phyloP scores from a whole-genome alignment of 2,329 filamentous ascomycete species.

The Gaeumannomyces sp. region DNA sequence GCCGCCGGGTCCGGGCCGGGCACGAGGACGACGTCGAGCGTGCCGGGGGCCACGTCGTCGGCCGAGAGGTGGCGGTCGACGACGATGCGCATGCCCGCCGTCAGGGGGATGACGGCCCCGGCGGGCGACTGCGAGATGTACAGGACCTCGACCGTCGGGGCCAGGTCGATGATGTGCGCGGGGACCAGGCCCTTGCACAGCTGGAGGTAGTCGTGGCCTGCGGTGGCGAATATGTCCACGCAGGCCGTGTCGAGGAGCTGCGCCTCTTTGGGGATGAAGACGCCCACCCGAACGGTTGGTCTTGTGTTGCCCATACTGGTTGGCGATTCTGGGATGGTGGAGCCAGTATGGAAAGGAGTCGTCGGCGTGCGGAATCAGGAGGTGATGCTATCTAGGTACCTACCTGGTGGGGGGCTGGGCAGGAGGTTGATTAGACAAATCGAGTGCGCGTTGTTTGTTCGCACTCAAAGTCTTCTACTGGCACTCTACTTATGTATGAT shows the following conservation, averaged over 20 bases:
- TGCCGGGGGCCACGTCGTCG: constrained; percentile 41
- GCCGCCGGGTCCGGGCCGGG: constrained; percentile 41
- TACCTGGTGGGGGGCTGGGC: too few relatives aligned
- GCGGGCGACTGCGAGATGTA: constrained; percentile 38
- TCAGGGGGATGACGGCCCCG: constrained; percentile 33
- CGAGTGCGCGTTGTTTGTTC: too few relatives aligned
- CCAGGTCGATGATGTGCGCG: constrained; percentile 29
- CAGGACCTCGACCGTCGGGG: constrained; percentile 35
- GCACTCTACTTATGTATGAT: too few relatives aligned
- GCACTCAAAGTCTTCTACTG: too few relatives aligned
- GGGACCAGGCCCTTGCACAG: constrained; percentile 27
- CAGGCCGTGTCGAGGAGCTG: constrained; percentile 46
- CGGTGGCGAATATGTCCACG: constrained; percentile 42
- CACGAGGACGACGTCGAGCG: constrained; percentile 44
- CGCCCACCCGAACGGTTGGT: constrained; percentile 36
- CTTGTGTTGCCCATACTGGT: background rate
- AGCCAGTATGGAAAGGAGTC: too few relatives aligned
- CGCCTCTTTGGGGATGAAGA: constrained; percentile 40
- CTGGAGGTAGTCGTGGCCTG: constrained; percentile 39
- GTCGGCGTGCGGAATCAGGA: too few relatives aligned
- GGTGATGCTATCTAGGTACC: too few relatives aligned
- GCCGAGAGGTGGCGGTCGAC: constrained; percentile 39
- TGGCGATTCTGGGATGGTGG: background rate
- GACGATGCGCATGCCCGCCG: constrained; percentile 31
- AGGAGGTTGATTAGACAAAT: too few relatives aligned